Conservation (phyloP, 2,329 filamentous ascomycete species). For the Hymenoscyphus albidus region DNA sequence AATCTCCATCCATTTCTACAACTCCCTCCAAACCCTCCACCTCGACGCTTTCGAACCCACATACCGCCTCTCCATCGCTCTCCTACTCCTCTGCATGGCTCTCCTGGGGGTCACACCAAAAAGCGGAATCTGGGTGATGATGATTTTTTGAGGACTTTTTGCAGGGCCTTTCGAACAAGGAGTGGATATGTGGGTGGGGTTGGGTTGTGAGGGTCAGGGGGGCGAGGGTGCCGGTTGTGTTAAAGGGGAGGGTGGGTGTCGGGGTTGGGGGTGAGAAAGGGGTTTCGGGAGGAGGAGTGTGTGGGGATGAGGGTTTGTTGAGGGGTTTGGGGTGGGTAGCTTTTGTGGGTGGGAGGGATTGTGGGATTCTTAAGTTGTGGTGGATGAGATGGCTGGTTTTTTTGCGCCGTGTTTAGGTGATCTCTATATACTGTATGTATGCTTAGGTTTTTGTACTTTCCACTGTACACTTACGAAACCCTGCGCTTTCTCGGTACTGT, state of each 20-base stretch:
- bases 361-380: too few species aligned
- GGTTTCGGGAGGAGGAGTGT: background rate
- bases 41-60: background rate
- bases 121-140: background rate
- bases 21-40: background rate
- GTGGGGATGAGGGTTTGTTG: background rate
- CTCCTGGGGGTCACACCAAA: background rate
- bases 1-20: background rate
- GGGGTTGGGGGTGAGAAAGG: background rate
- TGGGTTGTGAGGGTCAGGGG: background rate
- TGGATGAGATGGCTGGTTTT: too few species aligned
- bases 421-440: too few species aligned
- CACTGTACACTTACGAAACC: too few species aligned
- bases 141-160: background rate
- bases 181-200: background rate
- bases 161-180: background rate
- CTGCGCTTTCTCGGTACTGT: too few species aligned
- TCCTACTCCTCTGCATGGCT: background rate
- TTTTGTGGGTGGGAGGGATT: too few species aligned
- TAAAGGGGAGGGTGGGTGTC: background rate
- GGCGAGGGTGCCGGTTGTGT: background rate
- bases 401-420: too few species aligned
- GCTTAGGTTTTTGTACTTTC: too few species aligned
- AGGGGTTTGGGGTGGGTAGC: background rate
- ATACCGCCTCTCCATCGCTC: background rate